Evolutionary conservation across 2,329 filamentous ascomycete species (phyloP), one percentile per base, ranked within the genome.

Genomic region (Verticillium tricorpus): DNA sequence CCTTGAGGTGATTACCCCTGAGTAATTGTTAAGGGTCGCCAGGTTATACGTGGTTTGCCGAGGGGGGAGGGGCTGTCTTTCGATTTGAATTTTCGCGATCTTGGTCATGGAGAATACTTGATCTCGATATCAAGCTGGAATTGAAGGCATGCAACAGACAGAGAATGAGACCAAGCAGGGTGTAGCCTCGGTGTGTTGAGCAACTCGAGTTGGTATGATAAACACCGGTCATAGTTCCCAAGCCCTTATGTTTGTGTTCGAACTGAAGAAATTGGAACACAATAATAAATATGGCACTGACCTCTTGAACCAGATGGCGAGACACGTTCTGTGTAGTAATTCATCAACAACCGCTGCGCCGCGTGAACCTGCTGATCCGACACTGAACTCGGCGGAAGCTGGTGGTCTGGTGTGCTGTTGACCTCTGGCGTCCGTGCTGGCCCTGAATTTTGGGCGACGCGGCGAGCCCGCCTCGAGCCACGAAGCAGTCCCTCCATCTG

Each of bases 401-500:
- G 57, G 25, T 17, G 57, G 45, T 35, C 45, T 15, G 45, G 58
- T 34, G 58, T 35, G 45, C 58, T 60, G 52, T 37, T 52, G 19
- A 40, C 55, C 17, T 57, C 59, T 12, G 55, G 52, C 9, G 59
- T 57, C 7, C 54, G 34, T 40, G 40, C 39, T 45, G 54, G 37
- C 9, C 45, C 58, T 17, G 59, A 40, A 19, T 60, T 40, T 15
- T 60, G 59, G 28, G 34, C 59, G 4, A 60, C 34, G 12, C 59
- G 59, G 19, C 59, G 59, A n/a, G 59, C 59, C 35, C 59, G 50
- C 35, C 59, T 56, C 11, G 59, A 34, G 34, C 59, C 59, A 15
- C 59, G 59, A 15, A 55, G 59, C n/a, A 57, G n/a, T 34, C 35
- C 59, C 19, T 60, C 59, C 59, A 60, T 60, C 19, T 50, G 19